Percentiles rank a stretch among this genome's conserved stretches.
Conservation (phyloP, 164 flowering plant species). For the Pachysandra terminalis region DNA sequence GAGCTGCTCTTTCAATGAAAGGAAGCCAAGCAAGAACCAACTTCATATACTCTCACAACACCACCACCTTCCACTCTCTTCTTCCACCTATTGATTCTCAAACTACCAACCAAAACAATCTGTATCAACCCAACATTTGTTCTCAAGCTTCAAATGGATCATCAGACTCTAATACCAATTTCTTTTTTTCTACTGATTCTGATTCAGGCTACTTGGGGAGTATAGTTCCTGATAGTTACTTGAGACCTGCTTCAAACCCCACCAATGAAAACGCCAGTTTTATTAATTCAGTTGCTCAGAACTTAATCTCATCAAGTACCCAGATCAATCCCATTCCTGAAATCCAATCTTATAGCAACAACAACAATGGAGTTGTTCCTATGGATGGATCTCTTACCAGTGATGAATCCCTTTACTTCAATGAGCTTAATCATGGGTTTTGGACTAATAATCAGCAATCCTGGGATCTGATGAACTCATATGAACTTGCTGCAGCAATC, state of each 20-base stretch:
- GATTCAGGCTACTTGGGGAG: conserved; percentile 82
- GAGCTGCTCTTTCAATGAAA: conserved; percentile 92
- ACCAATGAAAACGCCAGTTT: conserved; percentile 9
- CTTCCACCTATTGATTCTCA: conserved; percentile 44
- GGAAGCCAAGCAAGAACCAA: conserved; percentile 95
- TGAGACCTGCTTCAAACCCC: conserved; percentile 43
- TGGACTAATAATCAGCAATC: conserved; percentile 31
- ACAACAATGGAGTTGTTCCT: conserved; percentile 8
- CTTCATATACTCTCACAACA: conserved; percentile 64
- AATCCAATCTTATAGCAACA: conserved; percentile 15
- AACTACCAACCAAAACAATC: conserved; percentile 19
- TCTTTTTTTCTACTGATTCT: conserved; percentile 37
- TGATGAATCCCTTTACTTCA: conserved; percentile 15
- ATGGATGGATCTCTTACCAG: not conserved
- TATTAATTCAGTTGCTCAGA: conserved; percentile 11
- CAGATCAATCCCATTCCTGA: conserved; percentile 10
- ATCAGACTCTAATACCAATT: conserved; percentile 17
- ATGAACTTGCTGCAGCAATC: conserved; percentile 31
- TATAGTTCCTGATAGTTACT: conserved; percentile 69
- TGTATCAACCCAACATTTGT: conserved; percentile 12
- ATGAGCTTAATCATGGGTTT: conserved; percentile 31
- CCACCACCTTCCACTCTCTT: conserved; percentile 43
- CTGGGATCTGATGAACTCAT: conserved; percentile 27
- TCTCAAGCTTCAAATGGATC: conserved; percentile 19
- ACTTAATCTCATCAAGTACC: conserved; percentile 14